A percentile compares a stretch with the other conserved stretches of the same genome.
These are phyloP conservation scores for Luffa acutangula DNA, from an alignment of 306 rosid species.

Conservation along the genomic window DNA sequence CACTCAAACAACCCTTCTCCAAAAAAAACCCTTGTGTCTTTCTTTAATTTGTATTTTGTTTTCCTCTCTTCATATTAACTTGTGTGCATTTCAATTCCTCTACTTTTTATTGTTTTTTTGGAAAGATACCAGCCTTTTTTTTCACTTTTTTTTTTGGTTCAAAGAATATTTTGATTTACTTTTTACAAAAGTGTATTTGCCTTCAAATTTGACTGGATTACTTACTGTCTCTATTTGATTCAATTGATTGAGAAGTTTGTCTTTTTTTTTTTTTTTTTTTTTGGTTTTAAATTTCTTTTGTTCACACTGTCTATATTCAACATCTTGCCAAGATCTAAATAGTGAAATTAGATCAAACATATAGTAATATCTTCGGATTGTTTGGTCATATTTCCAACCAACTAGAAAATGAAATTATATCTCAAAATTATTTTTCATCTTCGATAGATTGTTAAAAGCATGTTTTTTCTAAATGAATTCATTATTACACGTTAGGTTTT, in stretches of 20 bases:
- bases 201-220: background rate
- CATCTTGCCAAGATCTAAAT: background rate
- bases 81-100: slow-evolving; percentile 1
- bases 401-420: too few relatives aligned
- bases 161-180: background rate
- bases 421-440: background rate
- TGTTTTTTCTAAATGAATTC: too few relatives aligned
- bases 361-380: background rate
- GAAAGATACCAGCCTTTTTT: background rate
- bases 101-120: background rate
- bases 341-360: too few relatives aligned
- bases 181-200: background rate
- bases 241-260: background rate
- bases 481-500: too few relatives aligned
- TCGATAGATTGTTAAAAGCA: too few relatives aligned
- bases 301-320: background rate
- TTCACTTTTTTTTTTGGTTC: background rate
- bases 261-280: background rate
- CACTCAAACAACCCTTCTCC: background rate
- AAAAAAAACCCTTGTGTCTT: background rate
- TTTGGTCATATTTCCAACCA: background rate
- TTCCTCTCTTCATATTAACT: background rate
- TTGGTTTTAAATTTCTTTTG: background rate
- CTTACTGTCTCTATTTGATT: background rate
- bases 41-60: background rate